Evolutionary conservation across 345 rosid genomes (phyloP), one percentile per base, ranked within the genome.

Genomic region (Brassica juncea): DNA sequence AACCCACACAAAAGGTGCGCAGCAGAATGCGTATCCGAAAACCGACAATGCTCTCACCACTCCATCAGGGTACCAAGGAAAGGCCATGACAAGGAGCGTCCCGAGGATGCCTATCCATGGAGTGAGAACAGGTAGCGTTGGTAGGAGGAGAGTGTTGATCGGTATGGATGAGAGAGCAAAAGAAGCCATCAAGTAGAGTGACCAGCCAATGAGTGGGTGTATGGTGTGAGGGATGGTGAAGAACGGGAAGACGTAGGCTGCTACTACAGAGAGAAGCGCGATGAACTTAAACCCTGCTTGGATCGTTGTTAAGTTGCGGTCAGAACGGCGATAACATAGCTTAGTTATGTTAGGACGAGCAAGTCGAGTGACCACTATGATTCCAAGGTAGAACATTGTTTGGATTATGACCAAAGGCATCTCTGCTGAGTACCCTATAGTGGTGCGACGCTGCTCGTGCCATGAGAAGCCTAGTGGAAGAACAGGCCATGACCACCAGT

Each of bases 401-500:
- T 88, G 94, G 65, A 93, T 85, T 14, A 91, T 67, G 14, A 81
- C 88, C 80, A 94, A 83, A 3, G 99, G 91, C 86, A 90, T 83
- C 86, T 93, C 98, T 4, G 93, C 87, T 32, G 88, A 78, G 71
- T 94, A 92, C 89, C 99, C 99, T 5, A 95, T 77, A 75, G 86
- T 88, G 49, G 81, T 73, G 63, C 83, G 94, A 10, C 99, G 97
- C 64, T 71, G 87, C 69, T 95, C 89, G 21, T 95, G 99, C 99
- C 99, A 95, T 35, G 87, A 82, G 47, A 91, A 39, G 52, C 99
- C 98, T 34, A 95, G 66, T 6, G 98, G 99, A 55, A 93, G 89
- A 71, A 93, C 98, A 60, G 99, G 98, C 94, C 96, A 95, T 23
- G 99, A 87, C 99, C 99, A 95, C 99, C 99, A 95, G 73, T 95